These are phyloP conservation scores for Polyplosphaeria fusca DNA, from an alignment of 495 filamentous ascomycete genomes.

Conservation along the genomic window DNA sequence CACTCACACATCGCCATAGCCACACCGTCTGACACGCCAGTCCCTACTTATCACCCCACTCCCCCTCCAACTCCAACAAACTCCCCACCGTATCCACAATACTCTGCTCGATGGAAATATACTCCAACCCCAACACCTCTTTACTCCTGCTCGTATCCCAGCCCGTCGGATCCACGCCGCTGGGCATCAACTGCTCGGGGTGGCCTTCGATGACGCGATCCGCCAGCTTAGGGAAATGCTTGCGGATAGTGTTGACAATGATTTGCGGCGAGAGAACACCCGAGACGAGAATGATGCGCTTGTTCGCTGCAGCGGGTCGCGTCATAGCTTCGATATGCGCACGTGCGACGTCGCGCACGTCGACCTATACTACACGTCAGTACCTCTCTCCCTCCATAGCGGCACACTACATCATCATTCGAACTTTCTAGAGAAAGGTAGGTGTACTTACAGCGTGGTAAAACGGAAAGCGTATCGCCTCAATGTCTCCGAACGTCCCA, in stretches of 20 bases:
- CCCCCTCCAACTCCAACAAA: constrained; percentile 32
- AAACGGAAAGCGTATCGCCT: constrained; percentile 36
- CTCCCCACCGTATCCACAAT: constrained; percentile 35
- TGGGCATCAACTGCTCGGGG: constrained; percentile 34
- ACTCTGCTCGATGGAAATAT: constrained; percentile 35
- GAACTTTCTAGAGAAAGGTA: background rate
- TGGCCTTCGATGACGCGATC: constrained; percentile 32
- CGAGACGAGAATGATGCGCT: constrained; percentile 42
- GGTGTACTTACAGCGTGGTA: constrained; percentile 26
- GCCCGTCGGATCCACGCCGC: constrained; percentile 36
- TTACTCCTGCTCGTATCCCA: constrained; percentile 38
- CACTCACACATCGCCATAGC: no score
- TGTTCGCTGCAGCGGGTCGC: constrained; percentile 34
- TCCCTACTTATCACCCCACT: no score
- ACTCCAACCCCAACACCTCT: constrained; percentile 37
- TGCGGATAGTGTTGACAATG: constrained; percentile 39
- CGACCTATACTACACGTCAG: constrained; percentile 32
- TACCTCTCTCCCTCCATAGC: no score
- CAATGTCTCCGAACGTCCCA: constrained; percentile 34
- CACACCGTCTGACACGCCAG: no score
- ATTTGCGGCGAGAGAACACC: constrained; percentile 39
- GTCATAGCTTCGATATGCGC: constrained; percentile 42
- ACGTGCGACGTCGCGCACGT: constrained; percentile 44
- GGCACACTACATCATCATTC: constrained; percentile 27
- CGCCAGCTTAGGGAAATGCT: constrained; percentile 29